These are phyloP conservation scores for Thielaviopsis euricoi DNA, from an alignment of 2,329 filamentous ascomycete genomes.

Conservation along the genomic window DNA sequence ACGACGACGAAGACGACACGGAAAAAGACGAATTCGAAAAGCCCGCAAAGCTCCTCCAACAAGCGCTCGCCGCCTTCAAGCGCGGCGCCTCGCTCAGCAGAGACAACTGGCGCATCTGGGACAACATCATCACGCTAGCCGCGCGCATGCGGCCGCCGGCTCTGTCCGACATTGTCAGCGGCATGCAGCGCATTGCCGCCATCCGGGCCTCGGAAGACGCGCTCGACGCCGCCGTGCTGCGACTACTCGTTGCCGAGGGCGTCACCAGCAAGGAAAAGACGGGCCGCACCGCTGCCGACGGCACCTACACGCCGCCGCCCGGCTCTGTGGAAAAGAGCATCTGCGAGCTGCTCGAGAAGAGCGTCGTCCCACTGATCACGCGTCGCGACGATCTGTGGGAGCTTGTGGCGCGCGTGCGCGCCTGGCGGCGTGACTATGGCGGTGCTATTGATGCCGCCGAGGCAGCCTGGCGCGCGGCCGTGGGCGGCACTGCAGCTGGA, in stretches of 20 bases:
- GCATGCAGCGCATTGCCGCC: slow-evolving; percentile 57
- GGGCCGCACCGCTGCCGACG: slow-evolving; percentile 18
- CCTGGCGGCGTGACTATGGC: slow-evolving; percentile 54
- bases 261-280: slow-evolving; percentile 28
- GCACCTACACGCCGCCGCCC: slow-evolving; percentile 21
- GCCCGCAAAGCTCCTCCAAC: slow-evolving; percentile 46
- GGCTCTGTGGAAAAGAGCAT: slow-evolving; percentile 47
- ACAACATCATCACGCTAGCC: slow-evolving; percentile 82
- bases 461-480: slow-evolving; percentile 68
- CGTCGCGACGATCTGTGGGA: slow-evolving; percentile 61
- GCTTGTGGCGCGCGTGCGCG: slow-evolving; percentile 51
- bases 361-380: slow-evolving; percentile 72
- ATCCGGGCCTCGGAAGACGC: slow-evolving; percentile 65
- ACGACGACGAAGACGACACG: slow-evolving; percentile 13
- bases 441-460: slow-evolving; percentile 72
- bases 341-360: slow-evolving; percentile 55
- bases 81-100: slow-evolving; percentile 69
- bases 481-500: slow-evolving; percentile 31
- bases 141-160: slow-evolving; percentile 61
- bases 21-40: slow-evolving; percentile 23
- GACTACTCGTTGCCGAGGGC: slow-evolving; percentile 54
- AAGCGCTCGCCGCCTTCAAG: slow-evolving; percentile 73
- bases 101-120: slow-evolving; percentile 87
- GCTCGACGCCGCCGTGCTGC: slow-evolving; percentile 58
- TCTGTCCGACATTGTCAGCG: slow-evolving; percentile 58